phyloP scores from a whole-genome alignment of 768 basidiomycete species.

The Chalciporus sphaerocephalus region DNA sequence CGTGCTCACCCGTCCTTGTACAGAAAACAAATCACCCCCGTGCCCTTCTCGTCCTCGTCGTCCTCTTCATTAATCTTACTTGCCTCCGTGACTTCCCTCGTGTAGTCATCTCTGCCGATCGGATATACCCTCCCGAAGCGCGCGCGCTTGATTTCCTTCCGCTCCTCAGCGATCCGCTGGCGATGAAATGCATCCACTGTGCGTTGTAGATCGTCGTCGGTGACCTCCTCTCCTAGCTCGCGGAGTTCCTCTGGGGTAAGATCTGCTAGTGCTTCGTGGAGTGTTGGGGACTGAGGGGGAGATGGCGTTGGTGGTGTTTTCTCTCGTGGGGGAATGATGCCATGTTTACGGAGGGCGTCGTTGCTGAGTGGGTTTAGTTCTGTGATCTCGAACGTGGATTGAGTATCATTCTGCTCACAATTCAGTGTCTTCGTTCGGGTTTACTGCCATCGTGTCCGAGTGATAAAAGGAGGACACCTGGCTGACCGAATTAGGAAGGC shows the following conservation, averaged over 20 bases:
- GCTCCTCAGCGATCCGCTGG: conserved; percentile 62
- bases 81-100: conserved; percentile 90
- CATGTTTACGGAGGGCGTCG: conserved; percentile 88
- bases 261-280: conserved; percentile 64
- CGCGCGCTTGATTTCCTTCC: conserved; percentile 50
- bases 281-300: conserved; percentile 69
- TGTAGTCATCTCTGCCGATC: conserved; percentile 91
- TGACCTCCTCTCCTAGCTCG: conserved; percentile 67
- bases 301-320: conserved; percentile 72
- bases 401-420: conserved; percentile 55
- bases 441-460: conserved; percentile 48
- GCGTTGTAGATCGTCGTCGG: conserved; percentile 73
- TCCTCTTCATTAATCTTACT: conserved; percentile 67
- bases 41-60: conserved; percentile 67
- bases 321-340: conserved; percentile 78
- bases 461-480: neutral
- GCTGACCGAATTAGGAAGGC: conserved; percentile 24
- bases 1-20: conserved; percentile 87
- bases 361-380: conserved; percentile 51
- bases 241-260: conserved; percentile 59
- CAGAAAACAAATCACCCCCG: conserved; percentile 89
- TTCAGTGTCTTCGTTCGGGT: conserved; percentile 92
- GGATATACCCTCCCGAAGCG: conserved; percentile 84
- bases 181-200: conserved; percentile 62
- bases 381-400: neutral